Base-by-base conservation (phyloP, 2,329 filamentous ascomycete species). In the Cladosporium sp. region DNA sequence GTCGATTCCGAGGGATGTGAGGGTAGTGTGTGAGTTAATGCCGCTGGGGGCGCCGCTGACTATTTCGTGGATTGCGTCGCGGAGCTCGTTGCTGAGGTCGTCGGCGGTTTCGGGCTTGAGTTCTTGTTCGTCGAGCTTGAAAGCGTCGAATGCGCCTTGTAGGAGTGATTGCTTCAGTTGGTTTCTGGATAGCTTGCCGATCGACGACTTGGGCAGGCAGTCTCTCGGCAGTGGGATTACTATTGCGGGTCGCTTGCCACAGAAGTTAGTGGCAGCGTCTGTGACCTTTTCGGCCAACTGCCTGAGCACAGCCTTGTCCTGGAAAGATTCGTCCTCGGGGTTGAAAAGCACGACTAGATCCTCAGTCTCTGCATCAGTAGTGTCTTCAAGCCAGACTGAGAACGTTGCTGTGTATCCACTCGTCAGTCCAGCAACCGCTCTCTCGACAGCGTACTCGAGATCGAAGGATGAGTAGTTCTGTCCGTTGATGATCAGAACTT, bases 401-500 rank as follows among this genome's bases (percentile, higher is more conserved):
- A 72, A 72, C 0, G 65, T 68, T 21, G 70, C 66, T 1, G 67
- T 70, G 36, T 67, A 72, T 0, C 65, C 69, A 36, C 64, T 26
- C 21, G 58, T 60, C 26, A 71, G 48, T 2, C 66, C 68, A 16
- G 66, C 39, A 21, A 70, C 67, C 28, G 61, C 59, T 11, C 58
- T 68, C 51, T 71, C 70, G 21, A 72, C 62, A 1, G 69, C 68
- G 53, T 69, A 58, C 58, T 72, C 70, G 11, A 71, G 60, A 30
- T 71, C 70, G 51, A 70, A 70, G 6, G 70, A 69, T 0, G 67
- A 67, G 39, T 69, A 71, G 34, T 71, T 71, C 48, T 70, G 67
- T 46, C 69, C 70, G 25, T 71, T 70, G 46, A 72, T 62, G 34
- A 70, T 69, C 18, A 71, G 63, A 3, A 69, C 68, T 46, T 71